Evolutionary conservation across 306 rosid genomes (phyloP), one percentile per base, ranked within the genome.

Genomic region (Casuarina equisetifolia): DNA sequence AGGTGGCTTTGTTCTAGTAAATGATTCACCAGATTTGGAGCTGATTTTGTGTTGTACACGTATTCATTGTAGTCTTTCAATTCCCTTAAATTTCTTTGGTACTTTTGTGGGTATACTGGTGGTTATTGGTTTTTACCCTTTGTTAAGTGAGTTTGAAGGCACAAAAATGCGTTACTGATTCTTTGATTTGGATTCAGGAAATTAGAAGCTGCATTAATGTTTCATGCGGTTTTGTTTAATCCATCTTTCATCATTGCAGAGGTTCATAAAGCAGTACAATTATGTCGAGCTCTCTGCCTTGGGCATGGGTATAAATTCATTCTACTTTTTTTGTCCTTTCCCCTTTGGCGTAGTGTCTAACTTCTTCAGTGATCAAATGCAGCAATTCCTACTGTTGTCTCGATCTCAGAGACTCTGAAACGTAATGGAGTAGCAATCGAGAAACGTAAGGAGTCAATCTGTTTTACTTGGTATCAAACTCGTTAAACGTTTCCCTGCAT

Each of bases 341-440:
- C 11, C 46, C n/a, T 40, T 54, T 51, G 43, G 19, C 63, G 36
- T 46, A 6, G 32, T 80, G 48, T 59, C 73, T 84, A 64, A 79
- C 77, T 17, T 62, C 39, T 7, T 9, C 4, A 3, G 73, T 44
- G 35, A 57, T 77, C 61, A 50, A 73, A 74, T 80, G 13, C 88
- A 92, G 97, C 92, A 72, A 92, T 90, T 84, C 92, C 93, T 69
- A 84, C 93, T 75, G 84, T 88, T 1, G 83, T 92, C 79, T 68
- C 84, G 40, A 81, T 92, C 48, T 67, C 90, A 9, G 95, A 92
- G 82, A 80, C 75, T 76, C 77, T 92, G 88, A 90, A 92, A 69
- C 70, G 83, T 74, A 80, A 77, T 63, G 90, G 91, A 19, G 69
- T 88, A 81, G 93, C 87, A 19, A 53, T 79, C 71, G 83, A 92